Evolutionary conservation across 352 stramenopile species (phyloP), one percentile per base, ranked within the genome.

Genomic region (Phytophthora litchii): DNA sequence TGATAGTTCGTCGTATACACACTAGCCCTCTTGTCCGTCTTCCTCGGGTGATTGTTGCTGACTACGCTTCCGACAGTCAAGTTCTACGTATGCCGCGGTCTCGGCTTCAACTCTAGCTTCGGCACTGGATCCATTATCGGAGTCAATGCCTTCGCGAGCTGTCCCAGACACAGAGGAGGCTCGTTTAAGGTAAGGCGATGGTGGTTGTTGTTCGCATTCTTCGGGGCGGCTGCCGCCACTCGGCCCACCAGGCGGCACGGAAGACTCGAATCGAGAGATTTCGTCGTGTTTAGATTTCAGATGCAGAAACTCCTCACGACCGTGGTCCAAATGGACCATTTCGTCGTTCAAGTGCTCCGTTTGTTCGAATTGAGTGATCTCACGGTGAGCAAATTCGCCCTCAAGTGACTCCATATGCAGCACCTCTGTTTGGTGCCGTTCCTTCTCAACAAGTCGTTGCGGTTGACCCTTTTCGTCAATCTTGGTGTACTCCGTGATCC

Each of bases 401-500:
- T 75, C 49, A 3, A 89, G 69, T 14, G 79, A 88, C 61, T 95
- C 84, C 84, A 92, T 95, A 71, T 92, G 86, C 44, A 95, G 70
- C 48, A 92, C 82, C 48, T 95, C 86, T 4, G 71, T 90, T 68
- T 92, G 84, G 56, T 93, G 82, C n/a, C 81, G 79, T 62, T 93
- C 86, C 50, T 87, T 89, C 60, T 95, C 86, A 16, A 95, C 81
- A 17, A 95, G 58, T 14, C 85, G 68, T 64, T 95, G 86, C 16
- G 83, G 65, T 34, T 76, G 70, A 9, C 86, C 84, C 13, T 83
- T 78, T 21, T 94, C 83, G 53, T 94, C 86, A 50, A 95, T 95
- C 72, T 92, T 95, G 36, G 83, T 95, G 75, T 95, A 92, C 64
- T 95, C 80, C 35, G 76, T 90, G 49, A 90, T 89, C n/a, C 80